Evolutionary conservation across 805 yeast genomes (phyloP), one percentile per base, ranked within the genome.

Genomic region (Metschnikowia proteae): DNA sequence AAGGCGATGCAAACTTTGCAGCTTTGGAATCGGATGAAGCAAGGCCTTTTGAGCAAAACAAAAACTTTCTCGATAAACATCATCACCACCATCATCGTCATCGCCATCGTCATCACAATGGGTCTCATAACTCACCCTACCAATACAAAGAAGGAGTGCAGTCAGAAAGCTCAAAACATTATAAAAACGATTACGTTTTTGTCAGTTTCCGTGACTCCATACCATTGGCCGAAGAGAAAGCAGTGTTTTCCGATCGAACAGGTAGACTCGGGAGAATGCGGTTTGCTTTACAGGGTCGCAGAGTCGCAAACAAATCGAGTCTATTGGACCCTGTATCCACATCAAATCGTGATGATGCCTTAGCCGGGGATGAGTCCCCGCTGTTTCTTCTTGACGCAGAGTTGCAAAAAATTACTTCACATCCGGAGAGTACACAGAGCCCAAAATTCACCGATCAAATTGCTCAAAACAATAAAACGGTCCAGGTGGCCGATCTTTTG

Each of bases 231-330:
- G 55, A 43, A 36, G 57, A 50, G n/a, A 27, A 40, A 32, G 53
- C 51, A 32, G 60, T 60, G 42, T 38, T 25, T 27, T 47, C 54
- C n/a, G 63, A 51, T 60, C 65, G 49, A 11, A 59, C 72, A 1
- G 62, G 68, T 34, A 72, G 76, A 1, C 58, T 71, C 22, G 65
- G 65, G 27, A 58, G 60, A 47, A 65, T 71, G 68, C 67, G 63
- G 43, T 48, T 70, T 25, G 70, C 75, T 0, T 51, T 68, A 23
- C 71, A 61, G 49, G 57, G 57, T 31, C 61, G 63, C 26, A 17
- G 45, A 11, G 30, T 26, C 22, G 25, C 34, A 29, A 33, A 25
- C 29, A 42, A 42, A 34, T 33, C 45, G 17, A 29, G 38, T 27
- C 27, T 34, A 26, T 33, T 33, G 10, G 38, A 28, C 9, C 26